phyloP scores from a whole-genome alignment of 179 eudicot genomes.

The Heliamphora pulchella region DNA sequence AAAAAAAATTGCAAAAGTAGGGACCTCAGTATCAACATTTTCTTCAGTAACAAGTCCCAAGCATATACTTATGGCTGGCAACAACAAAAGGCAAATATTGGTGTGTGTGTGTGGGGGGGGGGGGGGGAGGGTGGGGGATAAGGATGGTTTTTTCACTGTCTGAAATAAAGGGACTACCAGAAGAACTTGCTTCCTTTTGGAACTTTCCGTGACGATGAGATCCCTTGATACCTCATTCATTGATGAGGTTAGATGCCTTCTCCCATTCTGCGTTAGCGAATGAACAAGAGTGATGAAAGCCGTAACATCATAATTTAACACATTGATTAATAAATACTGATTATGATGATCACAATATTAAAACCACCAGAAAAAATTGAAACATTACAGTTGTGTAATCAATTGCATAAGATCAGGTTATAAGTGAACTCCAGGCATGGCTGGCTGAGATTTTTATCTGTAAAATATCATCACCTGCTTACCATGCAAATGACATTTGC shows the following conservation, averaged over 20 bases:
- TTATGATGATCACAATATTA: not conserved
- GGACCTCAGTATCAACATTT: not conserved
- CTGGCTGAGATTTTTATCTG: not conserved
- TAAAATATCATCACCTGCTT: conserved; percentile 29
- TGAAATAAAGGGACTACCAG: conserved; percentile 43
- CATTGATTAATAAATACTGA: not conserved
- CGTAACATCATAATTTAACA: not conserved
- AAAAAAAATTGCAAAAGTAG: not conserved
- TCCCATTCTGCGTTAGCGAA: conserved; percentile 68
- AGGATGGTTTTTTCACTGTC: not conserved
- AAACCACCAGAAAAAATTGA: not conserved
- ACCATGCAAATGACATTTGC: conserved; percentile 98
- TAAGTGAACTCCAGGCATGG: not conserved
- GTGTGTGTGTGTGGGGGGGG: too few species aligned
- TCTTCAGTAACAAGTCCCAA: not conserved
- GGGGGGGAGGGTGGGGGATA: too few species aligned
- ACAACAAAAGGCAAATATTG: too few species aligned
- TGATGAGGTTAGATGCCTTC: conserved; percentile 82
- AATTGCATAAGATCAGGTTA: not conserved
- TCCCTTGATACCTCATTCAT: conserved; percentile 97
- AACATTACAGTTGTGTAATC: not conserved
- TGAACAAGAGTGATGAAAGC: conserved; percentile 10
- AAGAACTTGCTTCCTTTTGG: conserved; percentile 79
- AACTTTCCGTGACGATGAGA: conserved; percentile 74
- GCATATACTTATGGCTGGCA: not conserved